Base-by-base conservation (phyloP, 345 rosid species). In the Clarkia xantiana region DNA sequence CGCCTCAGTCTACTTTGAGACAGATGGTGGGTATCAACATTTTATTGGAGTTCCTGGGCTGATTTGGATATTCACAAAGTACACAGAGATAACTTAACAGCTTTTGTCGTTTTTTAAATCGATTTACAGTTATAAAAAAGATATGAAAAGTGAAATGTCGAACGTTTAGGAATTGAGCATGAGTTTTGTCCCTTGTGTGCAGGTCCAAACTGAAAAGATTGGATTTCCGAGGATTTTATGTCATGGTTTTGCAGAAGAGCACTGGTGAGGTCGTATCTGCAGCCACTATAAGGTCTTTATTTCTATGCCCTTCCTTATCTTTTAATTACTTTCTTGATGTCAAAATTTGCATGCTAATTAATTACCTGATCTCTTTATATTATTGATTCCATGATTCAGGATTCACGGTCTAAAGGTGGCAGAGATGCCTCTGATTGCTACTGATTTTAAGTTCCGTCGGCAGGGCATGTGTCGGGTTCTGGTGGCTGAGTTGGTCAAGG, bases 391-490 rank as follows among this genome's bases (percentile, higher is more conserved):
- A 44, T 62, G 17, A 29, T 60, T 38, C 49, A 71, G 80, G 70
- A 55, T 75, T 38, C 52, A 62, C 40, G 77, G 80, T 12, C 65
- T 39, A 38, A 63, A 66, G 58, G 72, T 66, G 18, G 80, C 80
- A 13, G 80, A 75, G 64, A 58, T 75, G 64, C 76, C 80, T 23
- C 70, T 75, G 11, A 49, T 75, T 49, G 76, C 72, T 25, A 75
- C 80, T 9, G 50, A 62, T 61, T 61, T 61, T 42, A 65, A 61
- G 13, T 66, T 62, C 54, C 72, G 77, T 8, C 71, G 63, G 19
- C 69, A 54, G 47, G 80, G 80, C 39, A 68, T 75, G 76, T 75
- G 80, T 46, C 71, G 67, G 39, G 43, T 71, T 42, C 57, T 75
- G 51, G 48, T 71, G 61, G 29, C 61, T 23, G 63, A 61, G 14